Base-by-base conservation (phyloP, 805 yeast genomes). In the Candida rishiriensis region DNA sequence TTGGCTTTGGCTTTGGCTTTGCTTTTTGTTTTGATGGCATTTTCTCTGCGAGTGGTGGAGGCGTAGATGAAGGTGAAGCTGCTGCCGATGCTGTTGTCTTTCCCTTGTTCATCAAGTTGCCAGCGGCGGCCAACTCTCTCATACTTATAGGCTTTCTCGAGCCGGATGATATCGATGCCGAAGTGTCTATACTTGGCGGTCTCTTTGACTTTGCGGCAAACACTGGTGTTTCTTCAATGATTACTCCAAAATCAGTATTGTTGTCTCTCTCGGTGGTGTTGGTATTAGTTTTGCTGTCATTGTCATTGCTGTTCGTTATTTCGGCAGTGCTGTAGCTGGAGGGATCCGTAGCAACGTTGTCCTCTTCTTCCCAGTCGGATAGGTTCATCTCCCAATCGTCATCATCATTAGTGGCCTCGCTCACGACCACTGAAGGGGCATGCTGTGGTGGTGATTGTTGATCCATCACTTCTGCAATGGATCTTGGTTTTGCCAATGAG, bases 361-460 rank as follows among this genome's bases (percentile, higher is more conserved):
- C 60, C 3, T 43, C 55, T 13, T 59, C 63, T 10, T 56, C 63
- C 60, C 59, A 58, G 39, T 55, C 63, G 0, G 60, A 54, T 8
- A 52, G 38, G 28, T 56, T 52, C 29, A 56, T 42, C 15, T 45
- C 45, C 46, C 55, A 56, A 11, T 56, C 57, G 11, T 53, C 63
- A 10, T 43, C 43, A n/a, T 41, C 42, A 8, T 31, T 44, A 1
- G 16, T 32, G 8, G 14, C 39, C n/a, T 39, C 38, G 34, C 36
- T 33, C 15, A 6, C 33, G 16, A 18, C 31, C 10, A 18, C 26
- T 26, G 43, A 10, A 21, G 29, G 18, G 8, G 29, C 7, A 2
- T 34, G 28, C 11, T 34, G 31, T 9, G 32, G 9, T 21, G n/a
- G 7, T 29, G 38, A 32, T 17, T 36, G 39, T 31, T 35, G 42